Conservation (phyloP, 164 flowering plant genomes). For the Sextonia rubra region DNA sequence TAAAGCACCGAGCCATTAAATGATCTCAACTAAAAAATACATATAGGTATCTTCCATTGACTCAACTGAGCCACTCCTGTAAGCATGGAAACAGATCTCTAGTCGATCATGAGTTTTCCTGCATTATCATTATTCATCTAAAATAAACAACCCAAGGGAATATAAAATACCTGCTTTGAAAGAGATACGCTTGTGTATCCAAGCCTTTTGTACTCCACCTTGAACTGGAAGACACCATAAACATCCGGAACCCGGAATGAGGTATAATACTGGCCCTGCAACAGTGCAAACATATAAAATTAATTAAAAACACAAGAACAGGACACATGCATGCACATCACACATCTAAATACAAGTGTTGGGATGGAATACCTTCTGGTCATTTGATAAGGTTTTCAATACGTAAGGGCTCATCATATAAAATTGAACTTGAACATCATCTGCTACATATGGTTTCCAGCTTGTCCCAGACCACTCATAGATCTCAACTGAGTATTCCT, state of each 20-base stretch:
- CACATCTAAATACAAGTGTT: background rate
- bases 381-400: slow-evolving; percentile 71
- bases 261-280: slow-evolving; percentile 75
- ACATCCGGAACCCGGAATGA: slow-evolving; percentile 96
- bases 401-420: slow-evolving; percentile 99
- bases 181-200: slow-evolving; percentile 83
- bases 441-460: slow-evolving; percentile 89
- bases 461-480: slow-evolving; percentile 91
- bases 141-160: background rate
- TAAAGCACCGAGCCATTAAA: no score
- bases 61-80: background rate
- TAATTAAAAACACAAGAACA: background rate
- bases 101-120: background rate
- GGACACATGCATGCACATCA: background rate
- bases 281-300: slow-evolving; percentile 9
- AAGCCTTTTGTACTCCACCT: slow-evolving; percentile 89
- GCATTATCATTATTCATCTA: background rate
- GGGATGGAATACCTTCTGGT: slow-evolving; percentile 53
- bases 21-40: no score
- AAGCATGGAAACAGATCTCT: background rate
- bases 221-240: slow-evolving; percentile 98
- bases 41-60: background rate
- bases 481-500: slow-evolving; percentile 91
- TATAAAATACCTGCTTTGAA: slow-evolving; percentile 80
- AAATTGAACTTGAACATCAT: slow-evolving; percentile 96